Percentiles rank a stretch among this genome's conserved stretches.
phyloP scores from a whole-genome alignment of 148 eudicot genomes.

The Linanthus parryae region DNA sequence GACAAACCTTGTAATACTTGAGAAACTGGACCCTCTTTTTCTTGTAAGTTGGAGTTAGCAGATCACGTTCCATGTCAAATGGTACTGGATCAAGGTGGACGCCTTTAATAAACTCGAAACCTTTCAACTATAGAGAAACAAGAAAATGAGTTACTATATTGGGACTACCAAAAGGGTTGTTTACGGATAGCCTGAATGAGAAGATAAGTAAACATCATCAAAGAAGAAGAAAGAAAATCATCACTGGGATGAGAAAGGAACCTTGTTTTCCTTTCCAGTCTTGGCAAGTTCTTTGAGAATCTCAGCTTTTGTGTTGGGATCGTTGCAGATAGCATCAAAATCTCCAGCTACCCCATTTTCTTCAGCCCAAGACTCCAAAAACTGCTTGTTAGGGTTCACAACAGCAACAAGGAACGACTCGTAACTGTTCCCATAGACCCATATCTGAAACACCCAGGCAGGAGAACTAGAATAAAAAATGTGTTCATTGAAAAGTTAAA shows the following conservation, averaged over 20 bases:
- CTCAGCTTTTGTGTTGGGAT: constrained; percentile 47
- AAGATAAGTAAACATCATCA: no score
- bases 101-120: constrained; percentile 67
- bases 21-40: constrained; percentile 88
- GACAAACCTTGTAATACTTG: constrained; percentile 70
- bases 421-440: constrained; percentile 94
- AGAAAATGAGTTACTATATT: no score
- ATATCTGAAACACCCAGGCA: constrained; percentile 70
- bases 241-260: constrained; percentile 10
- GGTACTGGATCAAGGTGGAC: constrained; percentile 78
- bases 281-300: constrained; percentile 56
- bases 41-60: constrained; percentile 82
- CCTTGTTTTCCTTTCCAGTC: constrained; percentile 70
- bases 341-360: constrained; percentile 49
- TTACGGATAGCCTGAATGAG: no score
- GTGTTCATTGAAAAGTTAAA: no score
- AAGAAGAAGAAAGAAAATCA: neutral
- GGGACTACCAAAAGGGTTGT: no score
- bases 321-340: constrained; percentile 51
- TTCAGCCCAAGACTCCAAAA: constrained; percentile 63
- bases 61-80: constrained; percentile 89
- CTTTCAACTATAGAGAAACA: constrained; percentile 70
- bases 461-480: no score
- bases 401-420: constrained; percentile 82
- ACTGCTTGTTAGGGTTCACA: constrained; percentile 61